Conservation (phyloP, 768 basidiomycete genomes). For the Trametes sanguinea region DNA sequence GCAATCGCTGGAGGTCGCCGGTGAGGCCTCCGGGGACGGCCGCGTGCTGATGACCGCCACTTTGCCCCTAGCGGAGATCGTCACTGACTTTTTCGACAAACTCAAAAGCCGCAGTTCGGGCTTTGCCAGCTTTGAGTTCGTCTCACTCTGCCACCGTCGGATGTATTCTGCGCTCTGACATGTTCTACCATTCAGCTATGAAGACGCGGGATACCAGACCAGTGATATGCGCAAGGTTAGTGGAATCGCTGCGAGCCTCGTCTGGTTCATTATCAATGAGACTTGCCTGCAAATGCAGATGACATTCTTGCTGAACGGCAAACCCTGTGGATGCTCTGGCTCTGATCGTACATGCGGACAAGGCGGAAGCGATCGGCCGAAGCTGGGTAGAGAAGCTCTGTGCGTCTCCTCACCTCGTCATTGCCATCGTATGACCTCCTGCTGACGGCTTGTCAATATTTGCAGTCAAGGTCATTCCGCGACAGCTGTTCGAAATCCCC, state of each 20-base stretch:
- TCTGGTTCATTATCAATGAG: too few species aligned
- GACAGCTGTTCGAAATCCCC: constrained; percentile 91
- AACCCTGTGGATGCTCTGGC: constrained; percentile 93
- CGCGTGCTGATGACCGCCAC: constrained; percentile 81
- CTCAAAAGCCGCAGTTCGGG: constrained; percentile 92
- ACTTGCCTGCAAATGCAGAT: constrained; percentile 51
- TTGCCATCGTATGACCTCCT: background rate
- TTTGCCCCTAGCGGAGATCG: constrained; percentile 90
- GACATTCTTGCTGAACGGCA: constrained; percentile 85
- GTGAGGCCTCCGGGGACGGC: constrained; percentile 42
- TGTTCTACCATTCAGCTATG: constrained; percentile 61
- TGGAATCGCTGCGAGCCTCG: background rate
- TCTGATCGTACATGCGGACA: constrained; percentile 84
- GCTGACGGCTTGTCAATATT: background rate
- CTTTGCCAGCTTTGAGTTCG: constrained; percentile 90
- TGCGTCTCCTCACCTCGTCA: constrained; percentile 40
- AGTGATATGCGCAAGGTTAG: constrained; percentile 83
- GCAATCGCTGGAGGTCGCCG: constrained; percentile 65
- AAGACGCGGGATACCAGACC: constrained; percentile 84
- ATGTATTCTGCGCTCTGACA: background rate
- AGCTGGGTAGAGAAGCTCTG: constrained; percentile 92
- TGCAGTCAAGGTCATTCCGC: constrained; percentile 86
- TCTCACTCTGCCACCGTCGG: constrained; percentile 17
- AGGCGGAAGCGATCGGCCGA: constrained; percentile 71
- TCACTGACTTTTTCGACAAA: constrained; percentile 93